A percentile compares a stretch with the other conserved stretches of the same genome.
These are phyloP conservation scores for Hemileia vastatrix DNA, from an alignment of 1,284 basidiomycete genomes.

Conservation along the genomic window DNA sequence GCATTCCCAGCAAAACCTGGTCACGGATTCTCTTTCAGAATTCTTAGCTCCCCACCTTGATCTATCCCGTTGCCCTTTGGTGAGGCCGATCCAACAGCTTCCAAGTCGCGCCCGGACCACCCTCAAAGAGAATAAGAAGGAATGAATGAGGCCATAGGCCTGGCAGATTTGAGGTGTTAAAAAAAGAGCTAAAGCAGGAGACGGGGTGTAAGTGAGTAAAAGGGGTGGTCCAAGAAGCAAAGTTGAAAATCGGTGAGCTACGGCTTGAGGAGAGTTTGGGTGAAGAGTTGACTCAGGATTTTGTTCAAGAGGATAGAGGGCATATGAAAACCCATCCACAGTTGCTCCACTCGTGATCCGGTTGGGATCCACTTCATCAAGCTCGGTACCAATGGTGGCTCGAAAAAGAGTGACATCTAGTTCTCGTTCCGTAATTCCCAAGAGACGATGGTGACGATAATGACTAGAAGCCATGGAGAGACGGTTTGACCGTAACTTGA, in stretches of 20 bases:
- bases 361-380: neutral
- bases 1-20: no score
- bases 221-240: neutral
- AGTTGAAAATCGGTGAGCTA: neutral
- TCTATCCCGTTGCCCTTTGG: neutral
- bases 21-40: no score
- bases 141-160: slow-evolving; percentile 4
- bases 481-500: neutral
- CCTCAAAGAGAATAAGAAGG: slow-evolving; percentile 3
- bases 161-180: neutral
- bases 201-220: slow-evolving; percentile 3
- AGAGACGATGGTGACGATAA: neutral
- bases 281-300: neutral
- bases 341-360: no score
- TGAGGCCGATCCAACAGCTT: neutral
- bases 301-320: neutral
- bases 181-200: slow-evolving; percentile 2
- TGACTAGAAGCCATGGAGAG: neutral
- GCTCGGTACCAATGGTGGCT: slow-evolving; percentile 13
- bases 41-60: neutral
- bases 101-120: neutral
- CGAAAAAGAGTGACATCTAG: slow-evolving; percentile 9
- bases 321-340: slow-evolving; percentile 10
- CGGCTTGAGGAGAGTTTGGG: neutral
- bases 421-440: slow-evolving; percentile 6